phyloP scores from a whole-genome alignment of 2,329 filamentous ascomycete species.

The Cryphonectria japonica region DNA sequence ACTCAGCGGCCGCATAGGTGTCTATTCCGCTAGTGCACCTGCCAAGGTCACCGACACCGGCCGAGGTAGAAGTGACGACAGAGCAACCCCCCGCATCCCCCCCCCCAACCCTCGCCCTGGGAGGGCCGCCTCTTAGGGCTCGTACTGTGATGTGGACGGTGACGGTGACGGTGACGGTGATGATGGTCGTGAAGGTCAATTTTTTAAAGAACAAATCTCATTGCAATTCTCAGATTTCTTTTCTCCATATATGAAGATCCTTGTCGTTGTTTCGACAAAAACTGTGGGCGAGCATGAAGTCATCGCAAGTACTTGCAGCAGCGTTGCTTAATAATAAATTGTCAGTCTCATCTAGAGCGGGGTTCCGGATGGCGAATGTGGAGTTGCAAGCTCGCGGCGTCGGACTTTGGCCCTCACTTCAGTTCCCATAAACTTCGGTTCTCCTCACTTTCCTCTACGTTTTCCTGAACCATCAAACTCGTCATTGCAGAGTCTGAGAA shows the following conservation, averaged over 20 bases:
- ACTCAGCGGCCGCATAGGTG: neutral
- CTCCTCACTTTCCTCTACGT: slow-evolving; percentile 6
- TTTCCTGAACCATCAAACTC: neutral
- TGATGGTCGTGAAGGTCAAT: neutral
- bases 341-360: neutral
- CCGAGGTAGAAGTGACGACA: neutral
- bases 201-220: too few species aligned
- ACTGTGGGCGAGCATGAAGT: neutral
- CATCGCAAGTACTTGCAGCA: neutral
- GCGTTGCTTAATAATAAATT: slow-evolving; percentile 7
- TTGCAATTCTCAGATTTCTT: neutral
- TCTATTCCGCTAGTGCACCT: neutral
- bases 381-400: slow-evolving; percentile 7
- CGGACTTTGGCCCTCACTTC: neutral
- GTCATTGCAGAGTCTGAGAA: neutral
- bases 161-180: neutral
- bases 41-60: slow-evolving; percentile 1
- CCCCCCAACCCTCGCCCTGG: too few species aligned
- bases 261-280: neutral
- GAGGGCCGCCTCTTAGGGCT: neutral
- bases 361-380: slow-evolving; percentile 10
- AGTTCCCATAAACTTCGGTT: slow-evolving; percentile 1
- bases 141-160: neutral
- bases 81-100: too few species aligned
- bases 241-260: neutral